A percentile compares a stretch with the other conserved stretches of the same genome.
phyloP scores from a whole-genome alignment of 139 green algal genomes.

The Asterochloris sp. region DNA sequence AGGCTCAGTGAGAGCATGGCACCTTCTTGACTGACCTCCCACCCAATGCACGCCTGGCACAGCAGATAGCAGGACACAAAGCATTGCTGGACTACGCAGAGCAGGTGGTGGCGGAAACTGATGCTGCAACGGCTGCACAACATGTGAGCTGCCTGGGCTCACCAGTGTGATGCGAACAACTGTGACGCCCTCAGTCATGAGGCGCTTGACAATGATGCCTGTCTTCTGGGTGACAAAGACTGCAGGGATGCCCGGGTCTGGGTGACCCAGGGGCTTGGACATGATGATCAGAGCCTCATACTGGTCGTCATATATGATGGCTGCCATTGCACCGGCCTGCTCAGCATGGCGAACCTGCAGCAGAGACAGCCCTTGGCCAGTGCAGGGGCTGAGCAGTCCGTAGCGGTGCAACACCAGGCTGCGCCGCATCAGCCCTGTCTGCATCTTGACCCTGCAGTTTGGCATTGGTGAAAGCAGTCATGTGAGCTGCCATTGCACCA shows the following conservation, averaged over 20 bases:
- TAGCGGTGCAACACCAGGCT: not conserved
- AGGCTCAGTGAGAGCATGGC: not conserved
- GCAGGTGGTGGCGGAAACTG: not conserved
- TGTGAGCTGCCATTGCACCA: not conserved
- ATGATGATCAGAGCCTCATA: slow-evolving; percentile 78
- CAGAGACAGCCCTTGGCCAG: not conserved
- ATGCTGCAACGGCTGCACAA: not conserved
- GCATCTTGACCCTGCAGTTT: not conserved
- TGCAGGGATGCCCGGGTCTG: slow-evolving; percentile 66
- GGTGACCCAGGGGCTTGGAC: slow-evolving; percentile 52
- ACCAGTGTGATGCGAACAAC: slow-evolving; percentile 52
- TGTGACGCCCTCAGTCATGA: slow-evolving; percentile 30
- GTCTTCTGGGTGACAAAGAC: slow-evolving; percentile 71
- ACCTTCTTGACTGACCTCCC: not conserved
- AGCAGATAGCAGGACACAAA: not conserved
- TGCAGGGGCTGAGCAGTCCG: not conserved
- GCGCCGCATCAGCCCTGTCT: not conserved
- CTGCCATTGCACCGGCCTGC: slow-evolving; percentile 60
- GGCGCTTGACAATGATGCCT: slow-evolving; percentile 63
- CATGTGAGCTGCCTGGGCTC: not conserved
- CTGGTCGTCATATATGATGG: slow-evolving; percentile 75
- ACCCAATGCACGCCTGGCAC: not conserved
- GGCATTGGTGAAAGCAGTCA: slow-evolving; percentile 1
- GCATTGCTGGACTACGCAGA: not conserved
- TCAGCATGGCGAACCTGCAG: slow-evolving; percentile 66